Conservation (phyloP, 163 green algal species). For the Chlamydomonas reinhardtii region DNA sequence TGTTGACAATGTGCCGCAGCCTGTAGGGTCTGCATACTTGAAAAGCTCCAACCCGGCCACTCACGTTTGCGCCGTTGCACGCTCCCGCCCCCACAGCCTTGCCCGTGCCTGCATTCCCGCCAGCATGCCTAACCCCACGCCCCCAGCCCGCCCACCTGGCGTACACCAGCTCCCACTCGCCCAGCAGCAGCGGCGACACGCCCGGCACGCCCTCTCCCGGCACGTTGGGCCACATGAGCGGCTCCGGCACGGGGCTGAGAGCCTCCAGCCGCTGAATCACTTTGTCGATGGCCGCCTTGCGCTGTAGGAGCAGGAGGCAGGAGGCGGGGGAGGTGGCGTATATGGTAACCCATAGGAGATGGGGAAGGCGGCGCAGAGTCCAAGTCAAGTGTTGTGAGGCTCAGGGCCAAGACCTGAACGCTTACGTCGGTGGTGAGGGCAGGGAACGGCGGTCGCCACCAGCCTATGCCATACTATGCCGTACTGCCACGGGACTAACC, state of each 20-base stretch:
- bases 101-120: too few relatives aligned
- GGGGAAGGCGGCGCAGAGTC: too few relatives aligned
- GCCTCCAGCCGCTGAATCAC: slow-evolving; percentile 35
- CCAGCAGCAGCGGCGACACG: slow-evolving; percentile 42
- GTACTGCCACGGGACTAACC: background rate
- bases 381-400: too few relatives aligned
- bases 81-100: too few relatives aligned
- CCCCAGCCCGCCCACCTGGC: background rate
- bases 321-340: background rate
- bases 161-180: slow-evolving; percentile 57
- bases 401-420: too few relatives aligned
- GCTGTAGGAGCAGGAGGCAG: background rate
- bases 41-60: too few relatives aligned
- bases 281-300: slow-evolving; percentile 41
- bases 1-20: too few relatives aligned
- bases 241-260: background rate
- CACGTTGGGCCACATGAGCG: background rate
- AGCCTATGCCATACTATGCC: background rate
- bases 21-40: too few relatives aligned
- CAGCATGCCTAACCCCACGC: too few relatives aligned
- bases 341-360: background rate
- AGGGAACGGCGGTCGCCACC: too few relatives aligned
- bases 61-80: too few relatives aligned
- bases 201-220: background rate
- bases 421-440: too few relatives aligned